These are phyloP conservation scores for Sclerotinia subarctica DNA, from an alignment of 2,329 filamentous ascomycete genomes.

Conservation along the genomic window DNA sequence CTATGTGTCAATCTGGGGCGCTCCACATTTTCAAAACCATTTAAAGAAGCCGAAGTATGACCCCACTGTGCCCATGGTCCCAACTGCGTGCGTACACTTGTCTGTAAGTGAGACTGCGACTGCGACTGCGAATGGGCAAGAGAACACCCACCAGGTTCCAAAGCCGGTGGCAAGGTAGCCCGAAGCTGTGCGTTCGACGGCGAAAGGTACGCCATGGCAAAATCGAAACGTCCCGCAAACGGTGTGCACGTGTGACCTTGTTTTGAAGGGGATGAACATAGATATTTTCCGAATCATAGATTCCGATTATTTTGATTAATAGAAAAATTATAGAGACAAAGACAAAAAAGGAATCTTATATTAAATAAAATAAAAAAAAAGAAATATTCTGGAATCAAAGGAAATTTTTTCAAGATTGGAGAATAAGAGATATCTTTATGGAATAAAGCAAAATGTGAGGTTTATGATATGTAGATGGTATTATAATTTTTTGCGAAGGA, in stretches of 20 bases:
- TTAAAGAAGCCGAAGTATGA: slow-evolving; percentile 4
- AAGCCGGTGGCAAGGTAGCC: background rate
- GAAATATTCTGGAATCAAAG: background rate
- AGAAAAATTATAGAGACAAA: background rate
- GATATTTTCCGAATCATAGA: background rate
- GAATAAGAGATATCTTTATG: background rate
- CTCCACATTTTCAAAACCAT: background rate
- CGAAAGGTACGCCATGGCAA: background rate
- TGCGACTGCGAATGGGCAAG: background rate
- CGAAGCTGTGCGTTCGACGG: background rate
- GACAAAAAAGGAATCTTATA: background rate
- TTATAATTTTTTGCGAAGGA: background rate
- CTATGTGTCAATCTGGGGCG: background rate
- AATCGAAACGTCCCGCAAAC: background rate
- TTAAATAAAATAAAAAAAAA: background rate
- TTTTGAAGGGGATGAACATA: background rate
- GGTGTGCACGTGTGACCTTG: background rate
- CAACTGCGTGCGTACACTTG: background rate
- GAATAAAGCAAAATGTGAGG: background rate
- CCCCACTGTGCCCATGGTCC: slow-evolving; percentile 12
- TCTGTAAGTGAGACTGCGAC: background rate
- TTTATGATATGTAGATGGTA: background rate
- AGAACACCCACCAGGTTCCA: background rate
- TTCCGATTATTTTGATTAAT: background rate
- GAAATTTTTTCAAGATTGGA: background rate